A percentile compares a stretch with the other conserved stretches of the same genome.
These are phyloP conservation scores for Helotiales sp. DNA, from an alignment of 2,329 filamentous ascomycete species.

Conservation along the genomic window DNA sequence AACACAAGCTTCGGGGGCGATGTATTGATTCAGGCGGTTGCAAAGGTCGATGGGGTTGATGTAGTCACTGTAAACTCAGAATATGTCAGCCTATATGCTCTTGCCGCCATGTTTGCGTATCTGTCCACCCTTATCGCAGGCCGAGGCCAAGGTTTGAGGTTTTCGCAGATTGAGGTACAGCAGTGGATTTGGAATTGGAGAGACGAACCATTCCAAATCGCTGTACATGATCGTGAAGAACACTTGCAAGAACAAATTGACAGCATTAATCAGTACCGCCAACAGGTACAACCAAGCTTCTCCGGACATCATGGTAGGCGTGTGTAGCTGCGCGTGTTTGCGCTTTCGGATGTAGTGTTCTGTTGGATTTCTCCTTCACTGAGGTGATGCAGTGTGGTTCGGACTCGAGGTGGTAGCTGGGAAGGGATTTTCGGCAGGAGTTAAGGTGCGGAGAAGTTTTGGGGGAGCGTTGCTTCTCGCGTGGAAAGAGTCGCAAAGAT, in stretches of 20 bases:
- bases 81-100: constrained; percentile 31
- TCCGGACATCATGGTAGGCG: constrained; percentile 73
- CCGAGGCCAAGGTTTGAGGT: background rate
- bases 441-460: constrained; percentile 1
- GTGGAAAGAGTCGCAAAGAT: background rate
- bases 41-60: constrained; percentile 99
- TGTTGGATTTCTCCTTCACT: constrained; percentile 2
- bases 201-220: constrained; percentile 94
- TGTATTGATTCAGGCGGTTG: constrained; percentile 99
- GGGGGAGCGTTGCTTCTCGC: background rate
- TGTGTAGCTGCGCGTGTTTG: background rate
- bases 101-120: background rate
- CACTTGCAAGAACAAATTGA: constrained; percentile 99
- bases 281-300: constrained; percentile 98
- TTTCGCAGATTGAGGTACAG: background rate
- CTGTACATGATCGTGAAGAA: constrained; percentile 99
- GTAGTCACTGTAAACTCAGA: constrained; percentile 72
- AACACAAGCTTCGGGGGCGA: constrained; percentile 96
- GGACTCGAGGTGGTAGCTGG: constrained; percentile 1
- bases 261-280: constrained; percentile 97
- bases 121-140: constrained; percentile 4
- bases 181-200: background rate
- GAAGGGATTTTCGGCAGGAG: constrained; percentile 17
- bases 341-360: background rate
- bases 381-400: constrained; percentile 10